Base-by-base conservation (phyloP, 805 yeast genomes). In the Suhomyces sp. region DNA sequence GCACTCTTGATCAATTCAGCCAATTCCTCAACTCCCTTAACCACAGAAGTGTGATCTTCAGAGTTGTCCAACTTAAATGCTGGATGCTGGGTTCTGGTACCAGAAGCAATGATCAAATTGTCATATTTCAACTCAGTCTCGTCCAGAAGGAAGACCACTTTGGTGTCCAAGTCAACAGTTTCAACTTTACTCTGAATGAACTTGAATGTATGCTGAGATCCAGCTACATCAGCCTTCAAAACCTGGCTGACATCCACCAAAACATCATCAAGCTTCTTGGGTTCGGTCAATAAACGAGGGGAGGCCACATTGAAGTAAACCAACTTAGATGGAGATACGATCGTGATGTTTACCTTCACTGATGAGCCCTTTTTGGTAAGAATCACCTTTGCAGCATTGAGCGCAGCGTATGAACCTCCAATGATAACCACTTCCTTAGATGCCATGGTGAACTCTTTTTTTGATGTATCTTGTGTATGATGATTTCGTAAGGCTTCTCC, bases 331-430 rank as follows among this genome's bases (percentile, higher is more conserved):
- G 50, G 53, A 8, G 63, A 51, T 18, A 56, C 47, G 10, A 65
- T 19, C 1, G 58, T 55, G 11, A 62, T 47, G 11, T 44, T 34
- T 11, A 55, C 36, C 10, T 25, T 19, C 7, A 21, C 31, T 10
- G 37, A 28, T 7, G 36, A 29, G 11, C 38, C 33, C 9, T 38
- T 35, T 11, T 35, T 28, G 13, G 33, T 5, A 18, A 49, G 43
- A 13, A 55, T 35, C 7, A 50, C 30, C 9, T 52, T 48, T 14
- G 56, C 56, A 8, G 65, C 69, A 5, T 20, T 32, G 12, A 51
- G 40, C 5, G 54, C 70, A 3, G 64, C 68, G 35, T 42, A 63
- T 3, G 67, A 59, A 4, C 60, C 67, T n/a, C 72, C 72, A 19
- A 66, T 51, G 12, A 67, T 56, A 4, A 58, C 58, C 13, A 61